Percentiles rank a stretch among this genome's conserved stretches.
These are phyloP conservation scores for Aspergillus heteromorphus DNA, from an alignment of 495 filamentous ascomycete species.

Conservation along the genomic window DNA sequence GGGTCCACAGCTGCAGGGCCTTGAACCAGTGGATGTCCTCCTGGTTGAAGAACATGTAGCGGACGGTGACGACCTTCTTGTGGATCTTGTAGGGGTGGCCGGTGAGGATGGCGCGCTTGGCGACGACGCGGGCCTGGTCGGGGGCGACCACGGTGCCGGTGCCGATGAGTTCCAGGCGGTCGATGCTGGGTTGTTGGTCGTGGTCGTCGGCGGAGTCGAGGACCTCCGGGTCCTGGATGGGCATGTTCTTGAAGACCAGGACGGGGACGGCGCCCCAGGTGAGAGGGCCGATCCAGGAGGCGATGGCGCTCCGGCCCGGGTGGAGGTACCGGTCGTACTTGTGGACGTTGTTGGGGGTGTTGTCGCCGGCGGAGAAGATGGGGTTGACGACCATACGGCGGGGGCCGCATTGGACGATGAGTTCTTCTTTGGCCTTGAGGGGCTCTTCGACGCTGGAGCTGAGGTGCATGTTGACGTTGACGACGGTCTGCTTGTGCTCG, in stretches of 20 bases:
- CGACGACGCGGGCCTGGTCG: slow-evolving; percentile 73
- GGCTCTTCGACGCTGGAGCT: slow-evolving; percentile 64
- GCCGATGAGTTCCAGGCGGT: slow-evolving; percentile 63
- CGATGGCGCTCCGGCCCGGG: slow-evolving; percentile 85
- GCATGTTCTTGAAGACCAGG: slow-evolving; percentile 71
- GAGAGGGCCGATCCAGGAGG: slow-evolving; percentile 82
- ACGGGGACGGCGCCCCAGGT: slow-evolving; percentile 88
- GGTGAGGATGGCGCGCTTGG: slow-evolving; percentile 90
- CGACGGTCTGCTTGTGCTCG: slow-evolving; percentile 84
- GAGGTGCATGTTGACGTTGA: slow-evolving; percentile 82
- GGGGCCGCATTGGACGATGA: slow-evolving; percentile 84
- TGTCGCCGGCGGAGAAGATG: slow-evolving; percentile 76
- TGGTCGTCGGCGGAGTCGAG: slow-evolving; percentile 34
- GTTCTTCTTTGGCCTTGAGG: slow-evolving; percentile 81
- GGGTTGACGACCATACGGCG: slow-evolving; percentile 83
- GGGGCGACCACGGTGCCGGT: slow-evolving; percentile 81
- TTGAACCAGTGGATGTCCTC: slow-evolving; percentile 97
- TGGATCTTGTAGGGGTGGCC: slow-evolving; percentile 98
- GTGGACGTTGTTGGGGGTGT: slow-evolving; percentile 89
- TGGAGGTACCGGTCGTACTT: slow-evolving; percentile 93
- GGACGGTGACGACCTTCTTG: slow-evolving; percentile 89
- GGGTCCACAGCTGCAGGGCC: slow-evolving; percentile 90
- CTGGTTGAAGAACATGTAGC: slow-evolving; percentile 98
- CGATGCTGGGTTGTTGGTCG: slow-evolving; percentile 26
- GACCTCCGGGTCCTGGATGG: slow-evolving; percentile 33